These are phyloP conservation scores for Paramecium sonneborni DNA, from an alignment of 73 alveolate genomes.

Conservation along the genomic window DNA sequence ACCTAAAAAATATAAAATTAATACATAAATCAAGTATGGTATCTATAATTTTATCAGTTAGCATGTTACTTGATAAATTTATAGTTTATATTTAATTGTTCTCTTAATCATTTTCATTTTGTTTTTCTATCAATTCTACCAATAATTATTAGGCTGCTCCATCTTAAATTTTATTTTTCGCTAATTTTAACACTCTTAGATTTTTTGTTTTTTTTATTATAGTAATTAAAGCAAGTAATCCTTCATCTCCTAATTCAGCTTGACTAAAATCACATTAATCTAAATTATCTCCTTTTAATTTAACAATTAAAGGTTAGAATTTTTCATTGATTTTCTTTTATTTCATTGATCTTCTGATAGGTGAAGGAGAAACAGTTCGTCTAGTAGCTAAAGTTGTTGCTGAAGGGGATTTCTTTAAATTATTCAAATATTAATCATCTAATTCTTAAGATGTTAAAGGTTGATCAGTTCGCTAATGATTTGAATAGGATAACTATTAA, in stretches of 20 bases:
- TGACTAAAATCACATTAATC: slow-evolving; percentile 1
- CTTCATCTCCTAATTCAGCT: slow-evolving; percentile 48
- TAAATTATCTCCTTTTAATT: background rate
- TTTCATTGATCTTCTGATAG: slow-evolving; percentile 23
- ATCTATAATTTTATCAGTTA: slow-evolving; percentile 12
- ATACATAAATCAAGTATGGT: background rate
- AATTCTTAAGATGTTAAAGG: background rate
- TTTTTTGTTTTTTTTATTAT: background rate
- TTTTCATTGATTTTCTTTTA: slow-evolving; percentile 15
- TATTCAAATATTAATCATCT: background rate
- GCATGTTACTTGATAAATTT: slow-evolving; percentile 12
- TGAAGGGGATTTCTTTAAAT: slow-evolving; percentile 9
- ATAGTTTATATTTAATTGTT: background rate
- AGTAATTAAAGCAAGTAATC: background rate
- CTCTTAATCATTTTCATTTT: background rate
- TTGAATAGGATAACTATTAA: background rate
- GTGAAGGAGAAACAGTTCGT: slow-evolving; percentile 3
- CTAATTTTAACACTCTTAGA: background rate
- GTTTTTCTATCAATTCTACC: background rate
- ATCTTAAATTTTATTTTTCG: slow-evolving; percentile 27
- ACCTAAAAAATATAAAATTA: background rate
- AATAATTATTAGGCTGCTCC: background rate
- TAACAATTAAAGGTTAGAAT: background rate
- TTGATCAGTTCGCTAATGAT: background rate
- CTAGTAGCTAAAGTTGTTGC: background rate